Evolutionary conservation across 169 alveolate genomes (phyloP).

Genomic region (Eimeria necatrix): DNA sequence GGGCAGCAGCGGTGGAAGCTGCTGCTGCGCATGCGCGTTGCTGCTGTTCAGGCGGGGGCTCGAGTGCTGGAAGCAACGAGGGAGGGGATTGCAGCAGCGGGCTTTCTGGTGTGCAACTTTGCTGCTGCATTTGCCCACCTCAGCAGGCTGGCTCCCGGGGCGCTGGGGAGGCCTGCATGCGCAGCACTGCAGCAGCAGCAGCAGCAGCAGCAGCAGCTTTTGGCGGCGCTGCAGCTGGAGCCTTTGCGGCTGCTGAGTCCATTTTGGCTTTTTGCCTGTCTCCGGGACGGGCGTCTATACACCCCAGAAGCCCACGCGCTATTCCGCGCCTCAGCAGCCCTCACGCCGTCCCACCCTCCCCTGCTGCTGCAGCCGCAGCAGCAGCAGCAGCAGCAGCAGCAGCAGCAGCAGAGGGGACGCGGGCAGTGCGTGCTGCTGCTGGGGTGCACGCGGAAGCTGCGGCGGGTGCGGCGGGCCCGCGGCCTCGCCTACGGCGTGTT

Average conservation of each 20-base stretch:
- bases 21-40: not conserved
- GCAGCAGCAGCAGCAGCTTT: not conserved
- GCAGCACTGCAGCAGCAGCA: not conserved
- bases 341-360: constrained; percentile 55
- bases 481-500: not conserved
- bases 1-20: not conserved
- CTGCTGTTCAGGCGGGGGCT: constrained; percentile 48
- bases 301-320: constrained; percentile 60
- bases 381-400: not conserved
- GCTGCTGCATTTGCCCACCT: constrained; percentile 67
- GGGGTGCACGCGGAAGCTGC: constrained; percentile 63
- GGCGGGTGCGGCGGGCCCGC: constrained; percentile 58
- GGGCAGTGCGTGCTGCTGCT: constrained; percentile 63
- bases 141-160: constrained; percentile 2
- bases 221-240: constrained; percentile 34
- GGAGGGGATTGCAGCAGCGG: constrained; percentile 25
- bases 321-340: constrained; percentile 69
- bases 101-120: constrained; percentile 46
- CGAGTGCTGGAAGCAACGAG: constrained; percentile 58
- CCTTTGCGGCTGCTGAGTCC: constrained; percentile 60
- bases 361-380: constrained; percentile 22
- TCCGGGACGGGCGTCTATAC: constrained; percentile 66
- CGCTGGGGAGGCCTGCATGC: not conserved
- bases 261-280: constrained; percentile 67
- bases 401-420: not conserved